Conservation (phyloP, 2,329 filamentous ascomycete species). For the Zalaria sp. region DNA sequence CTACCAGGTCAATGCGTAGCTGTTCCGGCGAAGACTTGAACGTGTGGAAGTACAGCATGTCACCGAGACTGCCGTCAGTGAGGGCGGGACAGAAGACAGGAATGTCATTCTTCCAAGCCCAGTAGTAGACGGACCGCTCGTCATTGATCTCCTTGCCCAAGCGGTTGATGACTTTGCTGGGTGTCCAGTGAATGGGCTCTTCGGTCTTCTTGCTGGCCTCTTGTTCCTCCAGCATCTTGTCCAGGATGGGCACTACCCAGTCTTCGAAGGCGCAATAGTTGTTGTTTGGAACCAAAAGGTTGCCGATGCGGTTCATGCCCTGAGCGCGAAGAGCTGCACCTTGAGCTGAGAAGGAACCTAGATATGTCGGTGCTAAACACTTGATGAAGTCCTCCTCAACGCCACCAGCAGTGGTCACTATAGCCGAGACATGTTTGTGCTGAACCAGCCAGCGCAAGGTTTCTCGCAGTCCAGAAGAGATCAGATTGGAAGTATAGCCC, state of each 20-base stretch:
- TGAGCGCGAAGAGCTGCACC: conserved; percentile 68
- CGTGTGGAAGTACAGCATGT: conserved; percentile 98
- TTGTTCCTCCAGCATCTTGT: conserved; percentile 86
- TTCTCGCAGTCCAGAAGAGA: conserved; percentile 86
- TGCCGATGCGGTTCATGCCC: conserved; percentile 91
- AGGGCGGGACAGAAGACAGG: conserved; percentile 93
- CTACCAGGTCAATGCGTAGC: conserved; percentile 78
- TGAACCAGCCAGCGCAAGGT: conserved; percentile 85
- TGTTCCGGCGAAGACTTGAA: conserved; percentile 76
- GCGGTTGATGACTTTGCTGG: conserved; percentile 77
- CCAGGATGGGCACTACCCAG: conserved; percentile 92
- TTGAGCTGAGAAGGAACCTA: conserved; percentile 67
- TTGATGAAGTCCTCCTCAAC: conserved; percentile 98
- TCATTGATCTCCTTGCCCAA: conserved; percentile 91
- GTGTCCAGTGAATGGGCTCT: conserved; percentile 76
- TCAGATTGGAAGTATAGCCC: conserved; percentile 93
- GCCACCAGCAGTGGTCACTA: conserved; percentile 90
- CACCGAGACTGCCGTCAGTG: conserved; percentile 86
- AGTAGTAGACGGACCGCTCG: conserved; percentile 85
- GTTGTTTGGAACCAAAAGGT: conserved; percentile 86
- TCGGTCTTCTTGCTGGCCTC: conserved; percentile 52
- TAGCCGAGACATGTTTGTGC: conserved; percentile 80
- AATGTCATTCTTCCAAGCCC: conserved; percentile 94
- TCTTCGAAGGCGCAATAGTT: conserved; percentile 98
- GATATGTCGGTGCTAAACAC: conserved; percentile 85